A percentile compares a stretch with the other conserved stretches of the same genome.
Conservation (phyloP, 805 yeast species). For the Lipomyces sp. region DNA sequence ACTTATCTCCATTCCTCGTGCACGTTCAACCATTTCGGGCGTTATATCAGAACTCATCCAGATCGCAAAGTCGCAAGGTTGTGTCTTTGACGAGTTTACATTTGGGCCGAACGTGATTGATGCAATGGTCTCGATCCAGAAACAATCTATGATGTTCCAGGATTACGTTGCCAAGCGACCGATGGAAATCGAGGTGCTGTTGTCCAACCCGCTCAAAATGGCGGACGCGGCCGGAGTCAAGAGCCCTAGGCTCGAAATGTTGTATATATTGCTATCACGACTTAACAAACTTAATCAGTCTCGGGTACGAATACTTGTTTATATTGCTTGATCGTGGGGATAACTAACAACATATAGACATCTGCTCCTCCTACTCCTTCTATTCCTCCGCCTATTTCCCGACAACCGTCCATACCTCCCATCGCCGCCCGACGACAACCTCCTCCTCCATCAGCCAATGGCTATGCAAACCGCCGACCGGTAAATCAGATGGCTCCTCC, state of each 20-base stretch:
- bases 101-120: slow-evolving; percentile 20
- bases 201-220: slow-evolving; percentile 64
- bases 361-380: not conserved
- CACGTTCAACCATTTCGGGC: slow-evolving; percentile 22
- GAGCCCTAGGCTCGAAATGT: slow-evolving; percentile 62
- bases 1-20: slow-evolving; percentile 21
- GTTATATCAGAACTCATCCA: slow-evolving; percentile 28
- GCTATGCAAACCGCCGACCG: slow-evolving; percentile 10
- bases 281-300: slow-evolving; percentile 25
- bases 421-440: slow-evolving; percentile 8
- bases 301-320: not conserved
- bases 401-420: slow-evolving; percentile 3
- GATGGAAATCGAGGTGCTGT: slow-evolving; percentile 71
- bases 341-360: not conserved
- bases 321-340: not conserved
- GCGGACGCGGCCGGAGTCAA: slow-evolving; percentile 55
- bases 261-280: slow-evolving; percentile 62
- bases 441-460: slow-evolving; percentile 18
- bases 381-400: not conserved
- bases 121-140: slow-evolving; percentile 8
- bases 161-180: slow-evolving; percentile 49
- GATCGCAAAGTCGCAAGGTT: slow-evolving; percentile 30
- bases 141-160: slow-evolving; percentile 37
- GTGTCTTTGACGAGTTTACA: slow-evolving; percentile 19
- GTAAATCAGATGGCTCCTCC: not conserved